phyloP scores from a whole-genome alignment of 2,329 filamentous ascomycete species.

The Colletotrichum cuscutae region DNA sequence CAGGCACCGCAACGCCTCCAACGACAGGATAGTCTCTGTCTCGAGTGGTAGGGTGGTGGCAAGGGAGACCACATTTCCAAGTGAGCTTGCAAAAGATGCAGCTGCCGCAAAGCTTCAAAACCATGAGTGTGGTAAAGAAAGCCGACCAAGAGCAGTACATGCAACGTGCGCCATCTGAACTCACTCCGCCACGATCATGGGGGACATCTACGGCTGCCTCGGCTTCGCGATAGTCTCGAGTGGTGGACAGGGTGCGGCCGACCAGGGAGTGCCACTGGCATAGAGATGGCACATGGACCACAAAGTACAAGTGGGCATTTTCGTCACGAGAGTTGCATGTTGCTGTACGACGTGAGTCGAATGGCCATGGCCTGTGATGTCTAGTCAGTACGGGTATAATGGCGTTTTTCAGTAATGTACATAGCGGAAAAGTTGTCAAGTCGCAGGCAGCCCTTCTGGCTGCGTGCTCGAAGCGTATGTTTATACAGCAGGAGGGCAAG shows the following conservation, averaged over 20 bases:
- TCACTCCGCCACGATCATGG: not conserved
- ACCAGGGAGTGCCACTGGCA: not conserved
- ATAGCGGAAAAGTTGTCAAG: slow-evolving; percentile 32
- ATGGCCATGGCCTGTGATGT: slow-evolving; percentile 13
- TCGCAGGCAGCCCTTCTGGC: slow-evolving; percentile 1
- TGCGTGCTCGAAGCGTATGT: slow-evolving; percentile 4
- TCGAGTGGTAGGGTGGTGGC: not conserved
- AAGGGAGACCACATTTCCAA: not conserved
- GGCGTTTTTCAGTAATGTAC: slow-evolving; percentile 33
- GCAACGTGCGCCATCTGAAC: not conserved
- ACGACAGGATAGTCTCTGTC: slow-evolving; percentile 7
- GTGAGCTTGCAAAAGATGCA: not conserved
- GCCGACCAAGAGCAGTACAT: not conserved
- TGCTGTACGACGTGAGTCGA: not conserved
- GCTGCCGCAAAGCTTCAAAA: not conserved
- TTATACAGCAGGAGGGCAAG: slow-evolving; percentile 22
- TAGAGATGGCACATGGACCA: not conserved
- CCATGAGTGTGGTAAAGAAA: not conserved
- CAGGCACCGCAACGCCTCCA: slow-evolving; percentile 28
- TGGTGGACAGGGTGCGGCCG: not conserved
- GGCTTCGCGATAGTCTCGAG: slow-evolving; percentile 4
- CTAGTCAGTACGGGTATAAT: slow-evolving; percentile 30
- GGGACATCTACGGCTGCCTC: not conserved
- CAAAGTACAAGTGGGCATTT: slow-evolving; percentile 5
- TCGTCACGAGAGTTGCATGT: not conserved